Conservation (phyloP, 2,329 filamentous ascomycete species). For the Xylaria sp. region DNA sequence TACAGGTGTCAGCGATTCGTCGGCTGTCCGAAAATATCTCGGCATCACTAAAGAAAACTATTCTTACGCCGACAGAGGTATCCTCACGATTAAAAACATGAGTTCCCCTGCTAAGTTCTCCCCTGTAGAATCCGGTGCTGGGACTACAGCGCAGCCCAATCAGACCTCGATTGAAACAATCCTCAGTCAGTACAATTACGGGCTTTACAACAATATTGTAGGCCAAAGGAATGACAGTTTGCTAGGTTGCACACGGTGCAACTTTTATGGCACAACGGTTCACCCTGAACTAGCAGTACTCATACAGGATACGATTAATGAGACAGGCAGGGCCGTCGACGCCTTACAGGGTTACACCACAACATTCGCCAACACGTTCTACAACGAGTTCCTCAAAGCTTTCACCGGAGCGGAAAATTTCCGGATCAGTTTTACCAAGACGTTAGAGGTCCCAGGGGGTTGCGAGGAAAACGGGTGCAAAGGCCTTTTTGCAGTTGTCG, state of each 20-base stretch:
- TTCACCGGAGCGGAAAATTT: conserved; percentile 5
- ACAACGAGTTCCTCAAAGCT: neutral
- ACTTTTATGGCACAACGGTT: neutral
- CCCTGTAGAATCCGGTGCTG: neutral
- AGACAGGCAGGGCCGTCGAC: conserved; percentile 1
- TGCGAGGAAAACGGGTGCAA: neutral
- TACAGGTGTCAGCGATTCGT: neutral
- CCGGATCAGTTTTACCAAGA: neutral
- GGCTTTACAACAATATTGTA: too few species aligned
- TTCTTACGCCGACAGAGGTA: neutral
- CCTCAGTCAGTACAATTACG: too few species aligned
- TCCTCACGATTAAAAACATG: conserved; percentile 5
- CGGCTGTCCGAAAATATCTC: neutral
- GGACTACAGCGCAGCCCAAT: neutral
- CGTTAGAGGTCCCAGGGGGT: neutral
- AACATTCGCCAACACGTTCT: neutral
- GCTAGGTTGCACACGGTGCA: neutral
- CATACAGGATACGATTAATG: conserved; percentile 1
- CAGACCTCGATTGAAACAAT: neutral
- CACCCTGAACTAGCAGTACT: neutral
- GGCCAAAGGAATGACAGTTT: neutral
- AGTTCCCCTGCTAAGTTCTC: neutral
- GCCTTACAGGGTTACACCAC: neutral
- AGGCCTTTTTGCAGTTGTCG: neutral
- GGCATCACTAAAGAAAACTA: neutral